Conservation (phyloP, 176 grass and related monocot species). For the Lolium rigidum region DNA sequence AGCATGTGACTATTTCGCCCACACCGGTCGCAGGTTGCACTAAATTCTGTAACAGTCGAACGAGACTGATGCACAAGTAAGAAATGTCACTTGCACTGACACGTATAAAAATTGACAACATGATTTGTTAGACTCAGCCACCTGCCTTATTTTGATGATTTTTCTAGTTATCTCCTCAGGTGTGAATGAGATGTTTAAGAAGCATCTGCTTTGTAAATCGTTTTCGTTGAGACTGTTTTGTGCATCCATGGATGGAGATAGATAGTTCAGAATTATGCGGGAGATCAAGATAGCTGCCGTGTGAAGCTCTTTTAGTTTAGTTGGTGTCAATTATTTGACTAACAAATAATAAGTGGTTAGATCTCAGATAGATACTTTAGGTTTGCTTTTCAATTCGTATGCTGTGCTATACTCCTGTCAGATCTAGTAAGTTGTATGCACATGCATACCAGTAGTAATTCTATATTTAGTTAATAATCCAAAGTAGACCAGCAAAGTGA, state of each 20-base stretch:
- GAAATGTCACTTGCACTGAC: neutral
- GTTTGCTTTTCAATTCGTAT: neutral
- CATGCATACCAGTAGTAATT: neutral
- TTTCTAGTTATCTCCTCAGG: conserved; percentile 17
- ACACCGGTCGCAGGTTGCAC: neutral
- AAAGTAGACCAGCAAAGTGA: neutral
- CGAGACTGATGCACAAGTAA: neutral
- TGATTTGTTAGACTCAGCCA: conserved; percentile 19
- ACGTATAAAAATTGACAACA: neutral
- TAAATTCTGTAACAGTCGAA: conserved; percentile 8
- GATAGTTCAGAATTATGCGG: neutral
- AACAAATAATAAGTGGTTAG: neutral
- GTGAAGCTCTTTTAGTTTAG: conserved; percentile 9
- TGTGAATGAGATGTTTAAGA: conserved; percentile 5
- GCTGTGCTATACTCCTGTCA: neutral
- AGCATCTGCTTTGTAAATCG: neutral
- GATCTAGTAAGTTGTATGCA: neutral
- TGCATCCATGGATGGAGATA: conserved; percentile 19
- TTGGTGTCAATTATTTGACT: neutral
- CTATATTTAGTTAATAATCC: neutral
- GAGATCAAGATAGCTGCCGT: neutral
- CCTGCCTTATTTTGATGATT: conserved; percentile 22
- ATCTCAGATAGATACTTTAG: neutral
- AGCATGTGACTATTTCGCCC: neutral
- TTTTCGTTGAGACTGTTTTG: conserved; percentile 10